Base-by-base conservation (phyloP, 2,329 filamentous ascomycete species). In the Fusarium sp. region DNA sequence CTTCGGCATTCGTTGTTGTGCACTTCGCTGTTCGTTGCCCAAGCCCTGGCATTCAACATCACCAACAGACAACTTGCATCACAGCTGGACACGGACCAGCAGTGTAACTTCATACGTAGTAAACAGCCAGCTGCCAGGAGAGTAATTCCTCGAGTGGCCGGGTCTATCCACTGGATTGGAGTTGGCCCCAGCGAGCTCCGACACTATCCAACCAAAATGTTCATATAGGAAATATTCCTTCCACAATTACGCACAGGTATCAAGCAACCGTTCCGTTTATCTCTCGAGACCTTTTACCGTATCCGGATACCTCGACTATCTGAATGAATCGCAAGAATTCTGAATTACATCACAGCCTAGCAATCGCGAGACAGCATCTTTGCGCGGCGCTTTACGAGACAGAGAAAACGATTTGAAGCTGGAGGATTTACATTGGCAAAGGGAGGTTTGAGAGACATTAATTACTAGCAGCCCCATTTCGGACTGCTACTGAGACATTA, bases 211-310 rank as follows among this genome's bases (percentile, higher is more conserved):
- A 74, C 72, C 72, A 74, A 65, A 46, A 45, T 41, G 34, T 48
- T 56, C 45, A 62, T 51, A 73, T 68, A 68, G 54, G 58, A 71
- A 68, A 71, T 62, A 70, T 55, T 56, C 68, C 62, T 60, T 49
- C 53, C 53, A 57, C 45, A 67, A 63, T 62, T 66, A 65, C 49
- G 53, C 51, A 70, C 41, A 59, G 52, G 42, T 54, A 53, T 66
- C 50, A 39, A 69, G 50, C 46, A 66, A 55, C 61, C 31, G 39
- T 69, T 67, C 41, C 25, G 55, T 62, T 70, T 69, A 70, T 69
- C 62, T 69, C 66, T 69, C 66, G 41, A 70, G 66, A 69, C 66
- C 61, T 50, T 57, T 67, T 62, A 51, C 66, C 41, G 26, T 49
- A 67, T 69, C 56, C 56, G 62, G 67, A 58, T 62, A 34, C 51